phyloP scores from a whole-genome alignment of 768 basidiomycete genomes.

The Boletellus ananiceps region DNA sequence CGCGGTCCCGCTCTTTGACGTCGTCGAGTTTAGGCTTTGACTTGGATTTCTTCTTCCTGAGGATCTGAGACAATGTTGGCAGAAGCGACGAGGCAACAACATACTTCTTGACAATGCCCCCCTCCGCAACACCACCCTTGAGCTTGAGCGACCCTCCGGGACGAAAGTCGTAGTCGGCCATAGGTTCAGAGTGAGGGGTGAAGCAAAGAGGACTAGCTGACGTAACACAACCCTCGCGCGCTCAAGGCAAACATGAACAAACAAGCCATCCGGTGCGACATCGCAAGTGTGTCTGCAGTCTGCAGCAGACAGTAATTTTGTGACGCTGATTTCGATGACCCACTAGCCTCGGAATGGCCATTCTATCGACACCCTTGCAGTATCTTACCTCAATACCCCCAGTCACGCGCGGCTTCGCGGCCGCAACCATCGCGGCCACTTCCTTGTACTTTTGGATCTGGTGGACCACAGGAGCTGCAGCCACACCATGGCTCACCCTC shows the following conservation, averaged over 20 bases:
- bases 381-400: slow-evolving; percentile 70
- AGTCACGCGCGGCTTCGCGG: slow-evolving; percentile 69
- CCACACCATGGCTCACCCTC: slow-evolving; percentile 67
- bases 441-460: slow-evolving; percentile 61
- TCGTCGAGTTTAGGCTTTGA: slow-evolving; percentile 56
- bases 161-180: slow-evolving; percentile 83
- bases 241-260: slow-evolving; percentile 23
- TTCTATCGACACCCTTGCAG: slow-evolving; percentile 67
- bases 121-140: slow-evolving; percentile 76
- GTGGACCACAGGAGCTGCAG: slow-evolving; percentile 45
- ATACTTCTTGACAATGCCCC: slow-evolving; percentile 81
- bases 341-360: slow-evolving; percentile 50
- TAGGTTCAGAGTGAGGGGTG: slow-evolving; percentile 33
- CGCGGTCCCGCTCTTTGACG: slow-evolving; percentile 39
- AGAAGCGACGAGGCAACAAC: slow-evolving; percentile 17
- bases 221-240: slow-evolving; percentile 22
- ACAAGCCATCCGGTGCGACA: slow-evolving; percentile 9
- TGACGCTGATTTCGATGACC: slow-evolving; percentile 12
- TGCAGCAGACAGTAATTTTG: neutral
- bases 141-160: slow-evolving; percentile 88
- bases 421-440: slow-evolving; percentile 53
- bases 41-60: slow-evolving; percentile 82
- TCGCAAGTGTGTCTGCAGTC: neutral
- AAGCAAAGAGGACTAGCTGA: slow-evolving; percentile 22
- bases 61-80: slow-evolving; percentile 7